Conservation (phyloP, 371 early-diverging fungal species). For the Cokeromyces recurvatus region DNA sequence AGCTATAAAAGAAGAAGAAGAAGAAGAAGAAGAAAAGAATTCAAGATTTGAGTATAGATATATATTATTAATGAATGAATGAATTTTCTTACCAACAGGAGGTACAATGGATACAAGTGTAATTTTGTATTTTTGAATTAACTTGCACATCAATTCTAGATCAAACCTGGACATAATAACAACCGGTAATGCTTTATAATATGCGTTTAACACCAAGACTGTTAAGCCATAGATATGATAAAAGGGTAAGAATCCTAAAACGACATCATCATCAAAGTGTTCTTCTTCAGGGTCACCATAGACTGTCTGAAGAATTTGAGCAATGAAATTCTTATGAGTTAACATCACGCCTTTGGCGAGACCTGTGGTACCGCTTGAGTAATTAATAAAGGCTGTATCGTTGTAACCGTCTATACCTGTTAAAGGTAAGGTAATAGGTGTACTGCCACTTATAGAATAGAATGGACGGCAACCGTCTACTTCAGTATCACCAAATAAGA, state of each 20-base stretch:
- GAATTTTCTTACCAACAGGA: constrained; percentile 56
- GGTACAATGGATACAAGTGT: constrained; percentile 74
- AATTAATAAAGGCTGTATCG: constrained; percentile 77
- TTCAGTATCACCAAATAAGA: constrained; percentile 16
- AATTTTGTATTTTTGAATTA: constrained; percentile 57
- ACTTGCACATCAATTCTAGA: constrained; percentile 46
- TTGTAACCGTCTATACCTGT: constrained; percentile 20
- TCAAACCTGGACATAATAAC: constrained; percentile 68
- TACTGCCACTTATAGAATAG: constrained; percentile 5
- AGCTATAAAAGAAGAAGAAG: constrained; percentile 17
- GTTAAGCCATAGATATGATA: constrained; percentile 81
- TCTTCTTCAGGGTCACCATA: constrained; percentile 6
- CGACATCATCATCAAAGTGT: constrained; percentile 24
- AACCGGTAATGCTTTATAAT: constrained; percentile 33
- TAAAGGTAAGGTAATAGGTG: constrained; percentile 9
- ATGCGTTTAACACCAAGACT: constrained; percentile 20
- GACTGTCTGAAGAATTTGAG: constrained; percentile 22
- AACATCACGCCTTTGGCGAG: constrained; percentile 50
- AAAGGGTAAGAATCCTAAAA: constrained; percentile 72
- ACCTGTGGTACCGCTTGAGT: constrained; percentile 89
- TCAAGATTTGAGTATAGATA: no score
- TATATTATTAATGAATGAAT: no score
- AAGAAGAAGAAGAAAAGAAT: no score
- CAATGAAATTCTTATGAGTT: constrained; percentile 25
- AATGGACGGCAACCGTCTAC: constrained; percentile 8